These are phyloP conservation scores for Microthyrium microscopicum DNA, from an alignment of 2,329 filamentous ascomycete species.

Conservation along the genomic window DNA sequence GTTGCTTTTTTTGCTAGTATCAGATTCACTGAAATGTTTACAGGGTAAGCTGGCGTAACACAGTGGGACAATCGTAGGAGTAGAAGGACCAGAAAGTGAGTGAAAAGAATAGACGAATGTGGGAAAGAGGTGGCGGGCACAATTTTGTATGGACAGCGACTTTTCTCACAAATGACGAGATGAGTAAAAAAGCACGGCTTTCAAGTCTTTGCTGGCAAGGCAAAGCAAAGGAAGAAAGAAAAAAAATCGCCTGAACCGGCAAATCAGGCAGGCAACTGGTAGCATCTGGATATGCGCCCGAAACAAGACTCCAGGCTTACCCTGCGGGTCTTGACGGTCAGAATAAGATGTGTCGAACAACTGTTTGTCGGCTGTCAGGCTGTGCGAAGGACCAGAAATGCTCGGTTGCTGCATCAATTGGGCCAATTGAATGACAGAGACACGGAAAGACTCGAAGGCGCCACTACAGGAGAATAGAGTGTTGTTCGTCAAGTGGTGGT, in stretches of 20 bases:
- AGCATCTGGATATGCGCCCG: too few relatives aligned
- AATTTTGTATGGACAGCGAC: too few relatives aligned
- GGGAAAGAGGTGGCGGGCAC: too few relatives aligned
- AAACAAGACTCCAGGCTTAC: constrained; percentile 6
- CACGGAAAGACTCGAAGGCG: not conserved
- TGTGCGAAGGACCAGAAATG: not conserved
- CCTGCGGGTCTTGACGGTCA: constrained; percentile 7
- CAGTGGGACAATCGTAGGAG: too few relatives aligned
- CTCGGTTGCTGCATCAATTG: not conserved
- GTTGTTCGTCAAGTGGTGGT: too few relatives aligned
- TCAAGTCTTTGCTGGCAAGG: constrained; percentile 3
- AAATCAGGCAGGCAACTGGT: constrained; percentile 2
- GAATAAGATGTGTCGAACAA: constrained; percentile 6
- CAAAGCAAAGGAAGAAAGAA: constrained; percentile 6
- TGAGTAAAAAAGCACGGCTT: constrained; percentile 4
- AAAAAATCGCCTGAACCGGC: not conserved
- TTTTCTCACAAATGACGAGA: too few relatives aligned
- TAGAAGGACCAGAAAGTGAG: too few relatives aligned
- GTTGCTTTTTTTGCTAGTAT: too few relatives aligned
- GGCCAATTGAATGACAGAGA: not conserved
- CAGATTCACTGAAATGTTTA: too few relatives aligned
- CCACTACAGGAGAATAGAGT: too few relatives aligned
- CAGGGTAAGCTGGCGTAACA: too few relatives aligned
- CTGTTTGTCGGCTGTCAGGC: constrained; percentile 5
- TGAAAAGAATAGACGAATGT: too few relatives aligned